These are phyloP conservation scores for Excoecaria cochinchinensis DNA, from an alignment of 345 rosid genomes.

Conservation along the genomic window DNA sequence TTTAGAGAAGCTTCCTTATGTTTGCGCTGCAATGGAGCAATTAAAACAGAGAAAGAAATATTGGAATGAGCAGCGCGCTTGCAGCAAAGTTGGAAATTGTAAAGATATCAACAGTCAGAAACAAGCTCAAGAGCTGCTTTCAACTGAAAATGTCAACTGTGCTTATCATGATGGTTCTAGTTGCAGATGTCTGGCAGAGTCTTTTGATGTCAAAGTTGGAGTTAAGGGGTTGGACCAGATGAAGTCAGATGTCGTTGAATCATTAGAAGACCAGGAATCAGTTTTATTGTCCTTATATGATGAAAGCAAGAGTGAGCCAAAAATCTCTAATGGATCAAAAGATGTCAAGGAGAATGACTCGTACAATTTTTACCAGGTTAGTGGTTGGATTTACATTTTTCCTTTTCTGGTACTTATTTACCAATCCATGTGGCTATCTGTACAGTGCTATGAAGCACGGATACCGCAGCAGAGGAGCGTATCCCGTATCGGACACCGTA, in stretches of 20 bases:
- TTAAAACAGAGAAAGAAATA: slow-evolving; percentile 67
- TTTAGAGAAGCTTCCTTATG: slow-evolving; percentile 86
- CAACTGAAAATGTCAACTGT: slow-evolving; percentile 31
- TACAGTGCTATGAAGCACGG: too few relatives aligned
- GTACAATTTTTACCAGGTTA: slow-evolving; percentile 89
- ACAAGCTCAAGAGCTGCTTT: slow-evolving; percentile 23
- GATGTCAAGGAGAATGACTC: slow-evolving; percentile 55
- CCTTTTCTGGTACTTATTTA: slow-evolving; percentile 1
- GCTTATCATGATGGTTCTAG: slow-evolving; percentile 25
- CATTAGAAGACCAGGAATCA: slow-evolving; percentile 36
- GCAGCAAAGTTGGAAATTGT: slow-evolving; percentile 25
- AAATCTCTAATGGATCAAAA: slow-evolving; percentile 30
- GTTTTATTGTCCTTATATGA: slow-evolving; percentile 40
- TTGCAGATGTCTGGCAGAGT: slow-evolving; percentile 23
- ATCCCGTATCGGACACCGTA: too few relatives aligned
- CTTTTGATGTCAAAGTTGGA: slow-evolving; percentile 29
- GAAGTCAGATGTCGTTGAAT: slow-evolving; percentile 30
- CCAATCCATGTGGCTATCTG: not conserved
- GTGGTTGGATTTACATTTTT: slow-evolving; percentile 8
- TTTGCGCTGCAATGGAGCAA: slow-evolving; percentile 80
- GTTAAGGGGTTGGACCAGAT: slow-evolving; percentile 27
- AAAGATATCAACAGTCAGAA: slow-evolving; percentile 22
- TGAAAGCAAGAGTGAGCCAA: slow-evolving; percentile 38
- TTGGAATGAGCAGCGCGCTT: slow-evolving; percentile 65
- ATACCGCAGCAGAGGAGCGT: too few relatives aligned